A percentile compares a stretch with the other conserved stretches of the same genome.
phyloP scores from a whole-genome alignment of 345 rosid genomes.

The Ceriops decandra region DNA sequence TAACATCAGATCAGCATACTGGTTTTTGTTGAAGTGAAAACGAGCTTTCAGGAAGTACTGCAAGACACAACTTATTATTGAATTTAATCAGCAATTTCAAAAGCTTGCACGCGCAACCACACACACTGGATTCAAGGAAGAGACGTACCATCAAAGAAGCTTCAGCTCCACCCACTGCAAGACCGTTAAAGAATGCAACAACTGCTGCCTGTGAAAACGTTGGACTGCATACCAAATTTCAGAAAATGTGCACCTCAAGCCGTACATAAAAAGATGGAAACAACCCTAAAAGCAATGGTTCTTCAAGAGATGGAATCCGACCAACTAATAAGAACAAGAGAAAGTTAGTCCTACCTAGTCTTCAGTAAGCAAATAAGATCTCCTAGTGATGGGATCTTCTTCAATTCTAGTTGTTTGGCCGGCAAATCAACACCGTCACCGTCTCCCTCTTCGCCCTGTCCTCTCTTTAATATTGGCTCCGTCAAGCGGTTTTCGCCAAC shows the following conservation, averaged over 20 bases:
- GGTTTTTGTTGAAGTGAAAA: slow-evolving; percentile 70
- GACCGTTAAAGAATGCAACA: slow-evolving; percentile 70
- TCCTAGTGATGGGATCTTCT: slow-evolving; percentile 53
- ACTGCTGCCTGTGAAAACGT: slow-evolving; percentile 65
- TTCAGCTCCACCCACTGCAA: slow-evolving; percentile 60
- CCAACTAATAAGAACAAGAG: background rate
- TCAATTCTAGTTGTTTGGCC: slow-evolving; percentile 13
- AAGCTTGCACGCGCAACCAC: too few relatives aligned
- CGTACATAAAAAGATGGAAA: too few relatives aligned
- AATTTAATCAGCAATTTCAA: background rate
- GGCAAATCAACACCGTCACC: slow-evolving; percentile 14
- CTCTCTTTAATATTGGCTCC: slow-evolving; percentile 48
- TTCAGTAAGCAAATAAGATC: slow-evolving; percentile 48
- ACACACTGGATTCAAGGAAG: background rate
- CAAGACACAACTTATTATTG: slow-evolving; percentile 15
- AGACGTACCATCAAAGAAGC: slow-evolving; percentile 53
- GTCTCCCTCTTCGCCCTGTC: slow-evolving; percentile 13
- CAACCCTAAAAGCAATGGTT: too few relatives aligned
- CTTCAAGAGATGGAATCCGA: too few relatives aligned
- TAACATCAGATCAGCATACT: slow-evolving; percentile 74
- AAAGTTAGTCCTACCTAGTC: slow-evolving; percentile 41
- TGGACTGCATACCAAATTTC: slow-evolving; percentile 38
- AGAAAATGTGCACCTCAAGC: background rate
- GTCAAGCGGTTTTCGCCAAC: slow-evolving; percentile 20
- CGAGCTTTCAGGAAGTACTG: slow-evolving; percentile 90